These are phyloP conservation scores for Tephrocybe rancida DNA, from an alignment of 768 basidiomycete genomes.

Conservation along the genomic window DNA sequence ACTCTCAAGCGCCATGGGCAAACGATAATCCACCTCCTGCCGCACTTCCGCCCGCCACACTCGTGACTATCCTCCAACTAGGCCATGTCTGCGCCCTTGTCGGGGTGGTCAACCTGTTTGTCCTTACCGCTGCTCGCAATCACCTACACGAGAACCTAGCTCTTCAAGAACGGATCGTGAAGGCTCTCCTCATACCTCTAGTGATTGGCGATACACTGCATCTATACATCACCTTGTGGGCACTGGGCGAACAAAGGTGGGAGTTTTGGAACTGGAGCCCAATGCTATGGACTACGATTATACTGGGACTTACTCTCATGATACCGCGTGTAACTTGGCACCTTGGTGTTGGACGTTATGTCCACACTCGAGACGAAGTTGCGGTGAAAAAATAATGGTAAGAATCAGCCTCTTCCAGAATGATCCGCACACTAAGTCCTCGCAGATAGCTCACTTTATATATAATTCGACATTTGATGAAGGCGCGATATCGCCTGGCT, in stretches of 20 bases:
- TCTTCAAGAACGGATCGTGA: conserved; percentile 73
- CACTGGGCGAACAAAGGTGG: conserved; percentile 73
- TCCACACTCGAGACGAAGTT: conserved; percentile 60
- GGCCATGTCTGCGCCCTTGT: conserved; percentile 78
- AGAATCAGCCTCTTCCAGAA: neutral
- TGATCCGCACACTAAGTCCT: neutral
- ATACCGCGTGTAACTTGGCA: conserved; percentile 76
- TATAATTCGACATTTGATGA: neutral
- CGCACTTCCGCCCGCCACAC: conserved; percentile 59
- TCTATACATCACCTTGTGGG: conserved; percentile 71
- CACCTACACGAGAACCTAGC: conserved; percentile 61
- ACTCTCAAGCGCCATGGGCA: conserved; percentile 78
- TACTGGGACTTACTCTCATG: conserved; percentile 65
- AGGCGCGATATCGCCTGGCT: neutral
- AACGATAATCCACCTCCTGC: conserved; percentile 44
- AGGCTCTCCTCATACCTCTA: conserved; percentile 65
- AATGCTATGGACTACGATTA: conserved; percentile 68
- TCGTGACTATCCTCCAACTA: conserved; percentile 74
- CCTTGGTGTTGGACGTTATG: conserved; percentile 73
- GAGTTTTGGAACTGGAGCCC: conserved; percentile 61
- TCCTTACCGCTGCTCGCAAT: conserved; percentile 61
- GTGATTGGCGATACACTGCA: conserved; percentile 72
- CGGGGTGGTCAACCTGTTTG: conserved; percentile 69
- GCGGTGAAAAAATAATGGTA: conserved; percentile 20
- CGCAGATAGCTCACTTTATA: neutral